Base-by-base conservation (phyloP, 2,329 filamentous ascomycete genomes). In the Didymellaceae sp. region DNA sequence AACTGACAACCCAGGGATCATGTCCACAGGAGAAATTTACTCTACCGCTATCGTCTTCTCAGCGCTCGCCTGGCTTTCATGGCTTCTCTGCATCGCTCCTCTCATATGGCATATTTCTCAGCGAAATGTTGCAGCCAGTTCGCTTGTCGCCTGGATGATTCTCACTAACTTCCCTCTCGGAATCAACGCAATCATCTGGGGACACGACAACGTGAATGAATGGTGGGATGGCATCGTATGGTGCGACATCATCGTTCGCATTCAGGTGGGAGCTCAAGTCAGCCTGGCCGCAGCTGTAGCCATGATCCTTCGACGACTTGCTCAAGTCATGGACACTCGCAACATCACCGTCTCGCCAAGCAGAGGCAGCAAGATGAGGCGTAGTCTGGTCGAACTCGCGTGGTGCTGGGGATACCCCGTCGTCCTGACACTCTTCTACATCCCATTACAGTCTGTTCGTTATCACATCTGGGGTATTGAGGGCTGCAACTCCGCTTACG, bases 151-250 rank as follows among this genome's bases (percentile, higher is more conserved):
- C 41, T 86, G 82, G 77, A 72, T 82, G 44, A 70, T 81, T 18
- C 49, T 85, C n/a, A 67, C 79, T 50, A 86, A 87, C 60, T 47
- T 85, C 44, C 77, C 82, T 66, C 81, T 78, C 57, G 77, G 85
- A 55, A 69, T 84, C 74, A 89, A 89, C 62, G 76, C 85, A 1
- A 66, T 87, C 40, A 79, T 88, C 53, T 90, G 86, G 86, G 79
- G 81, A 0, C 81, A 76, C 6, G 82, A 86, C 56, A 74, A 87
- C 56, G 61, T 80, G 10, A 28, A 62, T 0, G 66, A 72, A 5
- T 85, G 82, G 80, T 89, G 80, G 78, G 69, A 79, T 50, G 87
- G 87, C 4, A 63, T 67, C 5, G 80, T 78, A 2, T 80, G 86
- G 50, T 90, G 87, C 70, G 86, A 90, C 66, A 73, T 89, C 39